A percentile compares a stretch with the other conserved stretches of the same genome.
Evolutionary conservation across 768 basidiomycete species (phyloP).

Genomic region (Tulasnella sp.): DNA sequence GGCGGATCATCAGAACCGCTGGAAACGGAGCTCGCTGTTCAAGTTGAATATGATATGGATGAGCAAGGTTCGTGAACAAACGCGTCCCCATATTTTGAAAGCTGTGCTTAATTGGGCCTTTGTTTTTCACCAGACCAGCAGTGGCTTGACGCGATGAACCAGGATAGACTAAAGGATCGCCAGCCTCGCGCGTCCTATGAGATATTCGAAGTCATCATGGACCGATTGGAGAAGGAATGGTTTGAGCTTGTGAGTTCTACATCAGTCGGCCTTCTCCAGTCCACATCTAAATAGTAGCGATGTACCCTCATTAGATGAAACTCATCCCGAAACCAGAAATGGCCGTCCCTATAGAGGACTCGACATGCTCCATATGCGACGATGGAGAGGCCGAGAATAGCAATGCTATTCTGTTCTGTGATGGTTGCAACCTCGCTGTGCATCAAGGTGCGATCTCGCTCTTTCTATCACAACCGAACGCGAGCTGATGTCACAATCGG

Average conservation of each 20-base stretch:
- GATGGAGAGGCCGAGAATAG: constrained; percentile 98
- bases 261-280: neutral
- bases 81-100: constrained; percentile 3
- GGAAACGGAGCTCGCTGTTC: constrained; percentile 80
- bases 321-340: constrained; percentile 82
- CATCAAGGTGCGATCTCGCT: constrained; percentile 64
- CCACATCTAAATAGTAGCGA: neutral
- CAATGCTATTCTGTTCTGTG: constrained; percentile 98
- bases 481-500: neutral
- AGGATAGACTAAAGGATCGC: constrained; percentile 67
- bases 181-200: constrained; percentile 67
- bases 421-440: constrained; percentile 98
- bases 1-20: constrained; percentile 54
- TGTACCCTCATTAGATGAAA: constrained; percentile 60
- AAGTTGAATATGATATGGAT: constrained; percentile 99
- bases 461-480: neutral
- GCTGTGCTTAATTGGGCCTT: neutral
- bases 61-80: constrained; percentile 69
- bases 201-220: constrained; percentile 92
- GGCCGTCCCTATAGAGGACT: constrained; percentile 87
- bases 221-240: constrained; percentile 97
- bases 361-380: constrained; percentile 93
- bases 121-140: constrained; percentile 56
- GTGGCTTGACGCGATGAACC: constrained; percentile 83
- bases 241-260: constrained; percentile 65